Percentiles rank a stretch among this genome's conserved stretches.
Conservation (phyloP, 1,139 yeast genomes). For the Geotrichum phurueaensis region DNA sequence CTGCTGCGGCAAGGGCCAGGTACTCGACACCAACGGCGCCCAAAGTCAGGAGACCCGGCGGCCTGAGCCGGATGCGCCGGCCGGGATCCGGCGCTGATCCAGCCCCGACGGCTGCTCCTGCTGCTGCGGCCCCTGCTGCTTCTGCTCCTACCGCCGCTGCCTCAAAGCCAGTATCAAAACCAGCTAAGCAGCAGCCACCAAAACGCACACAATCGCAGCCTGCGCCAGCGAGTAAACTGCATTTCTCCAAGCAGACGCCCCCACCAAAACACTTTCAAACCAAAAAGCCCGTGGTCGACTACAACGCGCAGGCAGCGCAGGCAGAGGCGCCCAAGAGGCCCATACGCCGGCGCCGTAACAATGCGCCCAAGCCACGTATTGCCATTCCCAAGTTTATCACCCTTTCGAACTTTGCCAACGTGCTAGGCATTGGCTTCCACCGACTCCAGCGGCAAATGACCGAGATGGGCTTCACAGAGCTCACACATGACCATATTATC, state of each 20-base stretch:
- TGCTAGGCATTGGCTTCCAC: slow-evolving; percentile 59
- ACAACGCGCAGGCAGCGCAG: not conserved
- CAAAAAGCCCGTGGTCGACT: not conserved
- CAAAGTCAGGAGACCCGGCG: not conserved
- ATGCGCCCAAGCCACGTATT: slow-evolving; percentile 29
- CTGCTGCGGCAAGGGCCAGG: not conserved
- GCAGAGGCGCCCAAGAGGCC: not conserved
- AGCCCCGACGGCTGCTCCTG: not conserved
- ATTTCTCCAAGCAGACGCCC: not conserved
- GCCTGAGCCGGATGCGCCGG: not conserved
- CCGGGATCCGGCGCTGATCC: not conserved
- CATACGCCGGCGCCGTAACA: not conserved
- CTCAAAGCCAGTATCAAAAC: not conserved
- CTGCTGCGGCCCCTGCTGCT: not conserved
- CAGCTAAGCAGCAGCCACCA: not conserved
- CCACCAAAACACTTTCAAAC: not conserved
- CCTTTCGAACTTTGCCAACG: slow-evolving; percentile 68
- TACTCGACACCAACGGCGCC: no score
- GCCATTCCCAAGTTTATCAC: slow-evolving; percentile 69
- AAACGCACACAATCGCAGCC: not conserved
- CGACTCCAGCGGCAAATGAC: slow-evolving; percentile 53
- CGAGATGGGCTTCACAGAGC: slow-evolving; percentile 69
- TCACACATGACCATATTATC: slow-evolving; percentile 70
- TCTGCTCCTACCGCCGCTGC: not conserved
- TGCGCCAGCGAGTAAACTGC: not conserved